Base-by-base conservation (phyloP, 2,329 filamentous ascomycete genomes). In the Aspergillus sclerotialis region DNA sequence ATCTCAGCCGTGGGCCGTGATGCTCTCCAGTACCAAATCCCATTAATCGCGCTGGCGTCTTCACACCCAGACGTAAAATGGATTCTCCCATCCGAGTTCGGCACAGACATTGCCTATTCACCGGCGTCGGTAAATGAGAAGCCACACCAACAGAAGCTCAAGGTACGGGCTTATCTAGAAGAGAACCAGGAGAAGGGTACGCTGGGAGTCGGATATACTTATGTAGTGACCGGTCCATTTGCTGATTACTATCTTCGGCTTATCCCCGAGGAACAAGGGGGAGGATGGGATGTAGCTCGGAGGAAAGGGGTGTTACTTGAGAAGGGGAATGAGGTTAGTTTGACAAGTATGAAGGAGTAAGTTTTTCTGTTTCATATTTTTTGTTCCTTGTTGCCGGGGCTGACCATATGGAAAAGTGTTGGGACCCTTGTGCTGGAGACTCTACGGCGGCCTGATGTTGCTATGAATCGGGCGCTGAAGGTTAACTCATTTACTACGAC, bases 401-500 rank as follows among this genome's bases (percentile, higher is more conserved):
- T 35, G 16, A 43, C 27, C 13, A 9, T 23, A 4, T 16, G 35
- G n/a, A n/a, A 26, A 39, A 81, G 77, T 48, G 80, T 85, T 7
- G 82, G 82, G 4, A 78, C 74, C 36, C 69, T 82, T 15, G 69
- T 85, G 1, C 75, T 78, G 1, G 75, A 75, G 0, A 72, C 79
- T 1, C 66, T 86, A 10, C 67, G 65, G 11, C 73, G 79, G 38
- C 75, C 76, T 3, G 57, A 70, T 7, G 64, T 58, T 5, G 67
- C 75, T 0, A 66, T 66, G 21, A 74, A 75, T 43, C 70, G 72
- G 34, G 71, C 75, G 0, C 59, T 86, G 21, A 80, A 76, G 38
- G 78, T 86, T 2, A 81, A 85, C 49, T 85, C 81, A 0, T 87
- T 85, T 44, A 79, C 80, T 0, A 70, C 74, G 2, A 84, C 77